Base-by-base conservation (phyloP, 345 rosid genomes). In the Eucalyptus dawsonii region DNA sequence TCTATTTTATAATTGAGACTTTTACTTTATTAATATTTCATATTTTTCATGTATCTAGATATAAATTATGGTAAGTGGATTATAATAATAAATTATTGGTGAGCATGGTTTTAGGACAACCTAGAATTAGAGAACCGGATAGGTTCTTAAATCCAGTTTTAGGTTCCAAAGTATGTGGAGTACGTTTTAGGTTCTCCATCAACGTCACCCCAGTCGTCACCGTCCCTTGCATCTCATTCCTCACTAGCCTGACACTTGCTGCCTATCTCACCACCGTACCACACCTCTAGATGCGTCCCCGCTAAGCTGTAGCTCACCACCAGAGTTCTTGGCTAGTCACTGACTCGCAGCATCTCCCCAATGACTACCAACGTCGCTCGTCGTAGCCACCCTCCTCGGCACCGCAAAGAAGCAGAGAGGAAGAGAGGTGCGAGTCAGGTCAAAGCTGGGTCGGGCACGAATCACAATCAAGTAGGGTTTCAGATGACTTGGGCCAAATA, bases 231-330 rank as follows among this genome's bases (percentile, higher is more conserved):
- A 53, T 53, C 58, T 53, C 1, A 0, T 53, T 53, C 58, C 58
- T 53, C 10, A 0, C 10, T 53, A 0, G 56, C 56, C 0, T 0
- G 0, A 53, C 0, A 0, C 24, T 0, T 19, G 2, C 58, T 53
- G 0, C 58, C 24, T 53, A 53, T 53, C 10, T 53, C 5, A 0
- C 9, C 10, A 0, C 2, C 10, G 0, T 19, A 53, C 58, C 58
- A 53, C 58, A 53, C 58, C 58, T 53, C 58, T 53, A 53, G 24
- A 53, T 0, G 24, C 5, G 1, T 53, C 58, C 58, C 2, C 58
- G 0, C 58, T 8, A 0, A 53, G 10, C 0, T 53, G 2, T 0
- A 53, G 2, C 58, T 53, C 58, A 19, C 0, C 24, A 0, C 5
- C 24, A 0, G 2, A 53, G 58, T 53, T 53, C 58, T 53, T 53